Evolutionary conservation across 1,139 yeast species (phyloP).

Genomic region (Meyerozyma elateridarum): DNA sequence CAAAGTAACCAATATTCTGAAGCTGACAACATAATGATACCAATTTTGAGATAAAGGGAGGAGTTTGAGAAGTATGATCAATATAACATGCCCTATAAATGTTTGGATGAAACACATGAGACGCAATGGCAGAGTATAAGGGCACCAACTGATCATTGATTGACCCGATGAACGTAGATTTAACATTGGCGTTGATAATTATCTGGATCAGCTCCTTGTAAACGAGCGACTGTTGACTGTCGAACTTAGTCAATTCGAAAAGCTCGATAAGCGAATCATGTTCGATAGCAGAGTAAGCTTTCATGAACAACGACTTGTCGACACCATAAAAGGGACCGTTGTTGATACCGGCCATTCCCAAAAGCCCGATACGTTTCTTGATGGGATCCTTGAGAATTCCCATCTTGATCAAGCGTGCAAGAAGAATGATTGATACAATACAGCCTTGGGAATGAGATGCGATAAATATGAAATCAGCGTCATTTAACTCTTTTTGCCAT

Average conservation of each 20-base stretch:
- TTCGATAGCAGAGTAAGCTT: slow-evolving; percentile 88
- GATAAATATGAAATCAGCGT: slow-evolving; percentile 80
- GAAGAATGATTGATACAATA: slow-evolving; percentile 78
- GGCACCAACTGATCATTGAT: slow-evolving; percentile 93
- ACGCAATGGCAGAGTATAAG: slow-evolving; percentile 78
- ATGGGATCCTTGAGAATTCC: slow-evolving; percentile 54
- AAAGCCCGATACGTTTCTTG: slow-evolving; percentile 57
- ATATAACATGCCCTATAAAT: slow-evolving; percentile 85
- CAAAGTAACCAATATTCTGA: slow-evolving; percentile 63
- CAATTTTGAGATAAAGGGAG: slow-evolving; percentile 29
- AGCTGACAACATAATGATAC: slow-evolving; percentile 44
- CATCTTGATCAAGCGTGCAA: slow-evolving; percentile 66
- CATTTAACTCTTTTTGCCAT: slow-evolving; percentile 65
- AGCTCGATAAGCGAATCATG: slow-evolving; percentile 80
- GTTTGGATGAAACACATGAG: slow-evolving; percentile 84
- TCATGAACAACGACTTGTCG: slow-evolving; percentile 76
- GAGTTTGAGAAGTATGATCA: slow-evolving; percentile 50
- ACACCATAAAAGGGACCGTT: slow-evolving; percentile 91
- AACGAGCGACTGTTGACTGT: slow-evolving; percentile 65
- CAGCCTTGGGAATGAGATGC: slow-evolving; percentile 97
- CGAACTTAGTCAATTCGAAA: slow-evolving; percentile 79
- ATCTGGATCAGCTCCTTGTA: slow-evolving; percentile 64
- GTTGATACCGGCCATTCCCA: slow-evolving; percentile 95
- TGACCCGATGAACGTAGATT: slow-evolving; percentile 77
- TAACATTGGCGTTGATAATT: slow-evolving; percentile 66